phyloP scores from a whole-genome alignment of 2,329 filamentous ascomycete genomes.

The Cladosporium austrohemisphaericum region DNA sequence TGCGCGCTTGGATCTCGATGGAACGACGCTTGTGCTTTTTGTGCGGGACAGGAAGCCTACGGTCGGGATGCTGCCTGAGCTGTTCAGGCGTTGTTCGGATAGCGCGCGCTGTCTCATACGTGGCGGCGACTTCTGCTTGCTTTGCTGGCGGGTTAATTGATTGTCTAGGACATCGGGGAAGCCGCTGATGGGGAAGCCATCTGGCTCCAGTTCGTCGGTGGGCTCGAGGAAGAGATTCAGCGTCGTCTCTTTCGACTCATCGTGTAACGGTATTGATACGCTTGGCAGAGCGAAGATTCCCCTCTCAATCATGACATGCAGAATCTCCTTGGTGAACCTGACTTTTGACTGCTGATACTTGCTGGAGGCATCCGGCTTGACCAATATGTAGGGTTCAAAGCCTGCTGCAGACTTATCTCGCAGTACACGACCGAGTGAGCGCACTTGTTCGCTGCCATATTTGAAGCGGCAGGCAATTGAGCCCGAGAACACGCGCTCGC shows the following conservation, averaged over 20 bases:
- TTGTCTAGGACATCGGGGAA: slow-evolving; percentile 33
- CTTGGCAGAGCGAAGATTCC: slow-evolving; percentile 31
- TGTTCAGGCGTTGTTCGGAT: not conserved
- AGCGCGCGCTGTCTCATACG: slow-evolving; percentile 18
- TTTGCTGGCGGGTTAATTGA: slow-evolving; percentile 8
- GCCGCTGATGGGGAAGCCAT: slow-evolving; percentile 35
- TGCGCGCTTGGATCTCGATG: not conserved
- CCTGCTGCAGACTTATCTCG: slow-evolving; percentile 23
- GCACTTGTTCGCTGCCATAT: slow-evolving; percentile 31
- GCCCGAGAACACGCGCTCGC: slow-evolving; percentile 31
- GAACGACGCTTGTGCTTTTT: not conserved
- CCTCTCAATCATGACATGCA: slow-evolving; percentile 27
- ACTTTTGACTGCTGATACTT: slow-evolving; percentile 7
- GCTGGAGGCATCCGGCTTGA: slow-evolving; percentile 23
- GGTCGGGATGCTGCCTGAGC: not conserved
- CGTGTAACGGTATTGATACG: slow-evolving; percentile 30
- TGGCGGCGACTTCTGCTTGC: slow-evolving; percentile 13
- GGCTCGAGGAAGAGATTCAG: slow-evolving; percentile 33
- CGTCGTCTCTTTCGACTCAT: slow-evolving; percentile 30
- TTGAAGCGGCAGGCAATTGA: slow-evolving; percentile 34
- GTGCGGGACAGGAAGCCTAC: slow-evolving; percentile 6
- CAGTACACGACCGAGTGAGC: slow-evolving; percentile 30
- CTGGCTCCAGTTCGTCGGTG: slow-evolving; percentile 32
- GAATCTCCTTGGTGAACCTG: slow-evolving; percentile 22
- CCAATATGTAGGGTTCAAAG: slow-evolving; percentile 35